phyloP scores from a whole-genome alignment of 2,329 filamentous ascomycete genomes.

The Penicillium griseofulvum region DNA sequence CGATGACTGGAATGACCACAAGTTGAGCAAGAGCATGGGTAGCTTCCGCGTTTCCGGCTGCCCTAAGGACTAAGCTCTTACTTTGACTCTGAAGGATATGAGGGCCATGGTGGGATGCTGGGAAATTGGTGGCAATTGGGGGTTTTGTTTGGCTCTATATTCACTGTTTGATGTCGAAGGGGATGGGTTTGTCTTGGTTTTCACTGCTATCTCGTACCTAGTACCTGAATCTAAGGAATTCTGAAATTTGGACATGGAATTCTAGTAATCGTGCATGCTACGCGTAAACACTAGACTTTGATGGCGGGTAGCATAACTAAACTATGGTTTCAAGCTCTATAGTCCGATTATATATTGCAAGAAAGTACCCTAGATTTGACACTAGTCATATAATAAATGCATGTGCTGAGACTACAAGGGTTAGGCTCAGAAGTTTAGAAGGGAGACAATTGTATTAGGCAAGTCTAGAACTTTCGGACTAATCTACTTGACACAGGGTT shows the following conservation, averaged over 20 bases:
- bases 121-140: too few relatives aligned
- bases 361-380: too few relatives aligned
- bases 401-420: too few relatives aligned
- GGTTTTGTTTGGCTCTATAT: background rate
- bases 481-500: too few relatives aligned
- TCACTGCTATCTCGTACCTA: background rate
- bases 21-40: conserved; percentile 2
- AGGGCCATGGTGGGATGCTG: background rate
- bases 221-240: background rate
- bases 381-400: too few relatives aligned
- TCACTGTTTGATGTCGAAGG: background rate
- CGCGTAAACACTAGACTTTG: too few relatives aligned
- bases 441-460: too few relatives aligned
- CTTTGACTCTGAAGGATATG: background rate
- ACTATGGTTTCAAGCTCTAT: too few relatives aligned
- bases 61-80: background rate
- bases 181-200: background rate
- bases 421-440: too few relatives aligned
- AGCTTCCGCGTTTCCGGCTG: conserved; percentile 1
- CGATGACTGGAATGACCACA: conserved; percentile 9
- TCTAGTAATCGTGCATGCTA: background rate
- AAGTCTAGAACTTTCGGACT: too few relatives aligned
- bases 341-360: too few relatives aligned
- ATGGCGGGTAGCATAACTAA: too few relatives aligned
- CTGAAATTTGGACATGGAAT: background rate